phyloP scores from a whole-genome alignment of 208 protist species.

The Acanthamoeba pearcei region DNA sequence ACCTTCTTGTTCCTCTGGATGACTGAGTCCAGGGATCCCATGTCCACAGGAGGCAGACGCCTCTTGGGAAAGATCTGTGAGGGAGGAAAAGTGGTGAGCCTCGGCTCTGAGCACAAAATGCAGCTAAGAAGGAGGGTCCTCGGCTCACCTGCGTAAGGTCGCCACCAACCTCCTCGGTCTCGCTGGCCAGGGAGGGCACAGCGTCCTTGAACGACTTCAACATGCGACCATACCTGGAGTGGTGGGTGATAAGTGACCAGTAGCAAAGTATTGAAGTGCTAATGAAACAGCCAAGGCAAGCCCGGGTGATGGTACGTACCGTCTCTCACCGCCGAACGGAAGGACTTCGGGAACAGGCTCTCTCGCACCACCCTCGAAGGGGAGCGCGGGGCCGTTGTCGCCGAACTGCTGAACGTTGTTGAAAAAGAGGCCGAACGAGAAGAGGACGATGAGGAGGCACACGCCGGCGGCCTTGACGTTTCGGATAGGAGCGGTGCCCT shows the following conservation, averaged over 20 bases:
- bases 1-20: constrained; percentile 70
- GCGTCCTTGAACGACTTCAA: constrained; percentile 54
- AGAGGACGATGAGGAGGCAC: constrained; percentile 80
- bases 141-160: constrained; percentile 38
- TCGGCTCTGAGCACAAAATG: neutral
- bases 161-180: constrained; percentile 52
- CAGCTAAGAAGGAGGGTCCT: neutral
- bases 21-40: neutral
- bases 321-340: constrained; percentile 28
- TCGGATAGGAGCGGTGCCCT: constrained; percentile 20
- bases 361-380: constrained; percentile 22
- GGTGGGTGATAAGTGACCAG: neutral
- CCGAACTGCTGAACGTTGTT: constrained; percentile 69
- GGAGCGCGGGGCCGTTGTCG: constrained; percentile 38
- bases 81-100: too few relatives aligned
- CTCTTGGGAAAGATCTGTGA: constrained; percentile 41
- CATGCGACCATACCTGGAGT: constrained; percentile 35
- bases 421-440: constrained; percentile 80
- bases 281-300: neutral
- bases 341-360: constrained; percentile 35
- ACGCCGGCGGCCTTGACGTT: constrained; percentile 82
- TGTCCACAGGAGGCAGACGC: constrained; percentile 19
- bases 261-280: neutral
- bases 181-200: constrained; percentile 19
- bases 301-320: neutral